Evolutionary conservation across 2,329 filamentous ascomycete genomes (phyloP).

Genomic region (Stemphylium vesicarium): DNA sequence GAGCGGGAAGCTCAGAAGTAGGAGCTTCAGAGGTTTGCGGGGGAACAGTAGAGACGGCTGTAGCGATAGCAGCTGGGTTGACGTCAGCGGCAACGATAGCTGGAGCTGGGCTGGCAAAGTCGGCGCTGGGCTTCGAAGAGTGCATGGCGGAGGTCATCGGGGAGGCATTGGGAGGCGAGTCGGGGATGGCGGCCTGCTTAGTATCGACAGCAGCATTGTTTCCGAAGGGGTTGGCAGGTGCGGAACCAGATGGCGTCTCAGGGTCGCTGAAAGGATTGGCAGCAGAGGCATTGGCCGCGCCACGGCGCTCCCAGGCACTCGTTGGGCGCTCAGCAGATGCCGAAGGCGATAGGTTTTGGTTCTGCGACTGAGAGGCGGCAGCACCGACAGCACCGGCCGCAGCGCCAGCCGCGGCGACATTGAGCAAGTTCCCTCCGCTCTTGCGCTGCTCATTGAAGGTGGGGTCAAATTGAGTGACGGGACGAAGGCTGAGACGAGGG

Average conservation of each 20-base stretch:
- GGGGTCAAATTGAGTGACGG: conserved; percentile 82
- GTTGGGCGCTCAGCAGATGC: conserved; percentile 24
- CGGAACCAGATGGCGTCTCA: conserved; percentile 48
- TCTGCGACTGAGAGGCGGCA: conserved; percentile 25
- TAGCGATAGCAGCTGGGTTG: conserved; percentile 48
- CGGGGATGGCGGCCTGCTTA: conserved; percentile 35
- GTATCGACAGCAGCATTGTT: conserved; percentile 49
- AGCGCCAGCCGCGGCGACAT: conserved; percentile 36
- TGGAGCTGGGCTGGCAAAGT: conserved; percentile 41
- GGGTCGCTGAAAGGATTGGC: conserved; percentile 73
- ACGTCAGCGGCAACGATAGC: conserved; percentile 53
- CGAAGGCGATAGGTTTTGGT: conserved; percentile 26
- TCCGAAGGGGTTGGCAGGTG: conserved; percentile 62
- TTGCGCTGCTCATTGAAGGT: conserved; percentile 60
- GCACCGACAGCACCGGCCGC: conserved; percentile 37
- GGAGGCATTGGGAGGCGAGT: conserved; percentile 31
- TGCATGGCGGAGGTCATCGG: conserved; percentile 30
- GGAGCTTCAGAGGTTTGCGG: conserved; percentile 45
- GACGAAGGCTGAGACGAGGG: conserved; percentile 83
- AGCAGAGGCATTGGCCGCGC: conserved; percentile 48
- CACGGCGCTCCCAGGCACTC: conserved; percentile 51
- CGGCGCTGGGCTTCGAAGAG: conserved; percentile 30
- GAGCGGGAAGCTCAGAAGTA: conserved; percentile 23
- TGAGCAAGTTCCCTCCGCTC: conserved; percentile 47
- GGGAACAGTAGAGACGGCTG: conserved; percentile 20